A percentile compares a stretch with the other conserved stretches of the same genome.
phyloP scores from a whole-genome alignment of 768 basidiomycete species.

The Auricularia cornea region DNA sequence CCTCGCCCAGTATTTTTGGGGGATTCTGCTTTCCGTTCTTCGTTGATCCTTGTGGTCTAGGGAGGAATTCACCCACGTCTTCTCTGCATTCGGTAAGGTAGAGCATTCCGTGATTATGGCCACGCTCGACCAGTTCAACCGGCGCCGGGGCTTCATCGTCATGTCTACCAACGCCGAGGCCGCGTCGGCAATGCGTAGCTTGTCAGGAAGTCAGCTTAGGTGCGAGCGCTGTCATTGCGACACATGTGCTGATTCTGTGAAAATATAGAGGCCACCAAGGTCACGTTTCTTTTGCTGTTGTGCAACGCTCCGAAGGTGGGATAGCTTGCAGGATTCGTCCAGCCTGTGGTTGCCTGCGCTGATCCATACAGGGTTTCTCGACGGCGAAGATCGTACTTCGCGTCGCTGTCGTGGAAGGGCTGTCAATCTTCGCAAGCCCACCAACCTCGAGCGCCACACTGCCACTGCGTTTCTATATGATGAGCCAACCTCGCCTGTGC shows the following conservation, averaged over 20 bases:
- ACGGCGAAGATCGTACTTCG: conserved; percentile 14
- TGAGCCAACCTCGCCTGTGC: not conserved
- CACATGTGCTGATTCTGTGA: not conserved
- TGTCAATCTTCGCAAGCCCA: not conserved
- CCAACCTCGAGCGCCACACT: not conserved
- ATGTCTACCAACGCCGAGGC: conserved; percentile 8
- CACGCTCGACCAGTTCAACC: conserved; percentile 9
- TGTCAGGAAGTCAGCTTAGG: not conserved
- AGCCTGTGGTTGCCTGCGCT: not conserved
- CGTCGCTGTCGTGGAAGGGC: not conserved
- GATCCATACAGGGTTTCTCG: conserved; percentile 2
- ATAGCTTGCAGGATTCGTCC: not conserved
- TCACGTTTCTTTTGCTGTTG: conserved; percentile 11
- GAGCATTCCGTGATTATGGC: conserved; percentile 10
- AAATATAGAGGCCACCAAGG: conserved; percentile 7
- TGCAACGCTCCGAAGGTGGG: conserved; percentile 7
- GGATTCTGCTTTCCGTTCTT: too few relatives aligned
- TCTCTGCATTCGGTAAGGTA: conserved; percentile 2
- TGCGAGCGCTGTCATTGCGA: not conserved
- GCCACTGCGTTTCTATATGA: not conserved
- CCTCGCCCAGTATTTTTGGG: conserved; percentile 3
- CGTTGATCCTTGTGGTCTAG: not conserved
- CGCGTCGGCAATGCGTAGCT: conserved; percentile 2
- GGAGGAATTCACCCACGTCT: conserved; percentile 6
- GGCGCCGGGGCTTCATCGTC: conserved; percentile 11